Conservation (phyloP, 1,284 basidiomycete genomes). For the Microbotryum violaceum region DNA sequence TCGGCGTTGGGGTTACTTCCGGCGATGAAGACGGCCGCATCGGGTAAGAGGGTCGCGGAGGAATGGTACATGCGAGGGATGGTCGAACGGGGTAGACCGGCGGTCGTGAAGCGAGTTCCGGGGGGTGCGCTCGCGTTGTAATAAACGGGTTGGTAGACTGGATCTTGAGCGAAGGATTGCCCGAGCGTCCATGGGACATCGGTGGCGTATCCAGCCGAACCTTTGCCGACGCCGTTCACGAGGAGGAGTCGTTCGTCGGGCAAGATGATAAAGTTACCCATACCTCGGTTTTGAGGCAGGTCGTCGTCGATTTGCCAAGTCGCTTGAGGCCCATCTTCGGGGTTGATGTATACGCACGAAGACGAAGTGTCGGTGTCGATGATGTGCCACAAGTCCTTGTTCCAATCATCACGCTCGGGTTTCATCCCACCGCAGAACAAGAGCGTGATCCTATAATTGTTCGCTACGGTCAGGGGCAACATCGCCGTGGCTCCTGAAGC, state of each 20-base stretch:
- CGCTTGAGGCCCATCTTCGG: neutral
- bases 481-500: conserved; percentile 81
- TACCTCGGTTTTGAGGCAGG: conserved; percentile 2
- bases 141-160: conserved; percentile 39
- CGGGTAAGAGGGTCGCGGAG: conserved; percentile 41
- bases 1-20: conserved; percentile 38
- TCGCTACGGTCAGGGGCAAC: conserved; percentile 70
- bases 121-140: conserved; percentile 39
- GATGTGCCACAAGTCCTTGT: conserved; percentile 4
- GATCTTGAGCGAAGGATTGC: conserved; percentile 37
- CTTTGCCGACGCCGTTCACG: conserved; percentile 51
- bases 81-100: conserved; percentile 31
- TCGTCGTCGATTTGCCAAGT: conserved; percentile 6
- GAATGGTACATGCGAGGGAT: conserved; percentile 44
- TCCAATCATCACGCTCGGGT: conserved; percentile 15
- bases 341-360: conserved; percentile 10
- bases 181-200: conserved; percentile 21
- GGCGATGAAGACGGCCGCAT: conserved; percentile 41
- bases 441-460: conserved; percentile 74
- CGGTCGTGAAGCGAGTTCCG: conserved; percentile 35
- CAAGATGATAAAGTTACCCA: conserved; percentile 5
- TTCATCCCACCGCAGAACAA: conserved; percentile 49
- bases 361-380: conserved; percentile 14
- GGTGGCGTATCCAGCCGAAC: conserved; percentile 49
- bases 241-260: conserved; percentile 3